These are phyloP conservation scores for Candida peoriensis DNA, from an alignment of 805 yeast species.

Conservation along the genomic window DNA sequence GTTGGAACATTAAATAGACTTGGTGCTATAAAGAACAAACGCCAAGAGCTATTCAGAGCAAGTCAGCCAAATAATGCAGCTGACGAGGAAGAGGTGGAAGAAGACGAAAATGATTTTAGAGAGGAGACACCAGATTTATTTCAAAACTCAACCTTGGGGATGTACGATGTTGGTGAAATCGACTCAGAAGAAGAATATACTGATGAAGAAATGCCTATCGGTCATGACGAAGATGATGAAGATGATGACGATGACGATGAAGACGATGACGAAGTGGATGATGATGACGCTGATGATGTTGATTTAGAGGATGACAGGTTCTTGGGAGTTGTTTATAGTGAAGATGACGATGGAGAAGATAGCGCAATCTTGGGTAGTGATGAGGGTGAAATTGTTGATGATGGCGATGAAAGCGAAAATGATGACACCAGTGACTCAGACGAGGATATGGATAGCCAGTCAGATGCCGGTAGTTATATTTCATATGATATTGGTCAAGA, in stretches of 20 bases:
- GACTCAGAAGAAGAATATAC: constrained; percentile 60
- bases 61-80: constrained; percentile 31
- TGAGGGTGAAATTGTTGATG: constrained; percentile 26
- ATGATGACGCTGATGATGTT: constrained; percentile 29
- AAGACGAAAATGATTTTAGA: constrained; percentile 50
- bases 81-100: constrained; percentile 53
- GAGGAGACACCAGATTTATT: constrained; percentile 79
- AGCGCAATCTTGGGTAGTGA: constrained; percentile 23
- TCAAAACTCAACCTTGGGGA: constrained; percentile 85
- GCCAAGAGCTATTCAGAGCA: constrained; percentile 53
- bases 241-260: constrained; percentile 31
- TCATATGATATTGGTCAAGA: constrained; percentile 11
- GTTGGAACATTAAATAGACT: constrained; percentile 54
- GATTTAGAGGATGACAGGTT: too few relatives aligned
- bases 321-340: constrained; percentile 27
- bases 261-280: constrained; percentile 23
- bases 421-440: constrained; percentile 15
- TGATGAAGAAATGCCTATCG: constrained; percentile 43
- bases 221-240: constrained; percentile 34
- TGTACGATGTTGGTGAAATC: constrained; percentile 81
- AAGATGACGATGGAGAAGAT: constrained; percentile 28
- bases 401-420: constrained; percentile 9
- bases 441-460: constrained; percentile 7
- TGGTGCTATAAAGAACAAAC: constrained; percentile 51
- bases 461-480: constrained; percentile 21